phyloP scores from a whole-genome alignment of 176 grass and related monocot genomes.

The Areca catechu region DNA sequence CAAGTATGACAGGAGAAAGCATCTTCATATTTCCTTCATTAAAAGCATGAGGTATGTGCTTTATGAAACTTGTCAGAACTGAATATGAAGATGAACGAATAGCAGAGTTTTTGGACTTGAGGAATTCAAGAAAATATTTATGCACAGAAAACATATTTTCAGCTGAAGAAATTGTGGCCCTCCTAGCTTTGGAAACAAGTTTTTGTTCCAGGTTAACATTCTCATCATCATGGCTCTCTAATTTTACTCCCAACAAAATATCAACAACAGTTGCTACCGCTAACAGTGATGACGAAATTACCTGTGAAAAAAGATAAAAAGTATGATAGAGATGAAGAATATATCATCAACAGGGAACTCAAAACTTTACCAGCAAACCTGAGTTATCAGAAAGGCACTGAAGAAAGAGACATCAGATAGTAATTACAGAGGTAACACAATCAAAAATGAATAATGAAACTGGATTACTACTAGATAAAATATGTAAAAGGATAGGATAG shows the following conservation, averaged over 20 bases:
- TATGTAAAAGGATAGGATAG: too few species aligned
- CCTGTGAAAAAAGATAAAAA: conserved; percentile 32
- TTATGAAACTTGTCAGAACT: conserved; percentile 72
- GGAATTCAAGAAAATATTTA: conserved; percentile 72
- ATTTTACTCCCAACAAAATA: conserved; percentile 74
- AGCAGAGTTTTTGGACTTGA: conserved; percentile 60
- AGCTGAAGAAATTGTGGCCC: conserved; percentile 43
- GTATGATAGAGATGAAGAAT: neutral
- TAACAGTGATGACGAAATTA: conserved; percentile 83
- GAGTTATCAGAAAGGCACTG: too few species aligned
- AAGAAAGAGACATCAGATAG: too few species aligned
- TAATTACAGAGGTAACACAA: too few species aligned
- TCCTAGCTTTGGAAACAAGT: conserved; percentile 58
- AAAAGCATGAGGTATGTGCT: conserved; percentile 66
- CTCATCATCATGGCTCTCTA: conserved; percentile 34
- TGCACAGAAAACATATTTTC: conserved; percentile 69
- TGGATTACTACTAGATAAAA: too few species aligned
- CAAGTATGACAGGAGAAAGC: conserved; percentile 58
- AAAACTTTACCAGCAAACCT: neutral
- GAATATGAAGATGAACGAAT: conserved; percentile 71
- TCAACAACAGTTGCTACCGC: conserved; percentile 82
- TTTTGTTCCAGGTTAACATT: conserved; percentile 41
- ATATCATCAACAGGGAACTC: neutral
- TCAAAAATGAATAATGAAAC: too few species aligned
- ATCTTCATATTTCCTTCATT: conserved; percentile 68